Percentiles rank a stretch among this genome's conserved stretches.
These are phyloP conservation scores for Acanthamoeba polyphaga DNA, from an alignment of 208 protist genomes.

Conservation along the genomic window DNA sequence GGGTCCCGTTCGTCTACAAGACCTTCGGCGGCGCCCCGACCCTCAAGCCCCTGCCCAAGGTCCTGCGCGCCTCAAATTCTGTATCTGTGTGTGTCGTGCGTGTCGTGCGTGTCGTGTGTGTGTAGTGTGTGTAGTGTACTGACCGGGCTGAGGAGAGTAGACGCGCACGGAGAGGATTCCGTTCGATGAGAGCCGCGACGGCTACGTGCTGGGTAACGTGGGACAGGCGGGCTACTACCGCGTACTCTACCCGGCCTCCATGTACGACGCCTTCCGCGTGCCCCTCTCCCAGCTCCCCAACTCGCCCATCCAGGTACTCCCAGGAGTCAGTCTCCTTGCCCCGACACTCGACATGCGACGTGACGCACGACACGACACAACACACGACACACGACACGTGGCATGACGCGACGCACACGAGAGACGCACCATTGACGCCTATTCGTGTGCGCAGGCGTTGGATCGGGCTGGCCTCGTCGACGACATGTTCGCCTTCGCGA, in stretches of 20 bases:
- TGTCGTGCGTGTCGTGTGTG: neutral
- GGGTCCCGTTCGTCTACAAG: conserved; percentile 11
- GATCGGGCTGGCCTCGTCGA: conserved; percentile 7
- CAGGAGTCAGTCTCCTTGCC: too few relatives aligned
- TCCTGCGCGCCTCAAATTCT: too few relatives aligned
- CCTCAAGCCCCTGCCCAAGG: conserved; percentile 9
- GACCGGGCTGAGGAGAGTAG: neutral
- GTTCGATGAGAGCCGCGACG: neutral
- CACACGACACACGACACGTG: too few relatives aligned
- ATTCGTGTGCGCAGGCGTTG: neutral
- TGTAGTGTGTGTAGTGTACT: neutral
- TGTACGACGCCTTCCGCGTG: neutral
- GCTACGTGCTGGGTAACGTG: conserved; percentile 55
- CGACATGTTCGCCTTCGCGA: conserved; percentile 55
- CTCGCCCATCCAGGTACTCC: conserved; percentile 39
- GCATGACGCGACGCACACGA: neutral
- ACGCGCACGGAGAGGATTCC: neutral
- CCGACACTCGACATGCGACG: neutral
- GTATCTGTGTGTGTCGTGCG: neutral
- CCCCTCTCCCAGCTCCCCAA: conserved; percentile 21
- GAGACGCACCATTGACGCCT: neutral
- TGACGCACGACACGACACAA: too few relatives aligned
- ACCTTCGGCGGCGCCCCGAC: neutral
- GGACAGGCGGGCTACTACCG: conserved; percentile 62
- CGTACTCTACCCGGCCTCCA: conserved; percentile 21